phyloP scores from a whole-genome alignment of 116 monocot species.

The Thalassia testudinum region DNA sequence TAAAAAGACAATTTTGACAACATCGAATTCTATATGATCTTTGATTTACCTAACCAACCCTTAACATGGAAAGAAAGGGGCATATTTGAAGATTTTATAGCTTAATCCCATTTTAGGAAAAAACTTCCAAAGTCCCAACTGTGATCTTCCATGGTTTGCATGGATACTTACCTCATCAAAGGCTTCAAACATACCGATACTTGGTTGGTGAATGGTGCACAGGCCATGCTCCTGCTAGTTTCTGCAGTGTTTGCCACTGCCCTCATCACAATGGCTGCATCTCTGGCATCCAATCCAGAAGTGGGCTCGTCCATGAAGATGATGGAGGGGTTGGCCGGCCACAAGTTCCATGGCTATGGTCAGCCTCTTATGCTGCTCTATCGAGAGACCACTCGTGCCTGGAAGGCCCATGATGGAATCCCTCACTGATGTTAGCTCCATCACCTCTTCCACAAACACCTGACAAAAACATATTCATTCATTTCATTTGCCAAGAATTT shows the following conservation, averaged over 20 bases:
- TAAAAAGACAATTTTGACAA: too few relatives aligned
- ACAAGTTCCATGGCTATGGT: conserved; percentile 88
- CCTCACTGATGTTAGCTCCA: conserved; percentile 52
- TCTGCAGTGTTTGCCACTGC: conserved; percentile 73
- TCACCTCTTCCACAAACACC: conserved; percentile 75
- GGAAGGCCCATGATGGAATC: conserved; percentile 56
- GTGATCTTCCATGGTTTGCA: too few relatives aligned
- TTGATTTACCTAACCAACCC: not conserved
- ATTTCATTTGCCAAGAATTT: too few relatives aligned
- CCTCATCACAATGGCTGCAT: conserved; percentile 89
- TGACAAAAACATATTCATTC: too few relatives aligned
- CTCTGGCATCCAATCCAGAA: conserved; percentile 85
- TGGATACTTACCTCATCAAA: conserved; percentile 67
- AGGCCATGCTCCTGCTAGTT: conserved; percentile 77
- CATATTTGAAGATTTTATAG: too few relatives aligned
- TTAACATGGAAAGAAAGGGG: too few relatives aligned
- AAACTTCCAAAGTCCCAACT: too few relatives aligned
- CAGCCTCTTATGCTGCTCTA: conserved; percentile 73
- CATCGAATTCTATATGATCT: too few relatives aligned
- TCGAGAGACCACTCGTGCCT: conserved; percentile 65
- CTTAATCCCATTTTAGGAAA: too few relatives aligned
- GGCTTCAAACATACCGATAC: conserved; percentile 80
- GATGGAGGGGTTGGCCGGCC: too few relatives aligned
- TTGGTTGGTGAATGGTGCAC: conserved; percentile 88
- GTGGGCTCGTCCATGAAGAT: too few relatives aligned